Conservation (phyloP, 768 basidiomycete genomes). For the Boletus rex-veris region DNA sequence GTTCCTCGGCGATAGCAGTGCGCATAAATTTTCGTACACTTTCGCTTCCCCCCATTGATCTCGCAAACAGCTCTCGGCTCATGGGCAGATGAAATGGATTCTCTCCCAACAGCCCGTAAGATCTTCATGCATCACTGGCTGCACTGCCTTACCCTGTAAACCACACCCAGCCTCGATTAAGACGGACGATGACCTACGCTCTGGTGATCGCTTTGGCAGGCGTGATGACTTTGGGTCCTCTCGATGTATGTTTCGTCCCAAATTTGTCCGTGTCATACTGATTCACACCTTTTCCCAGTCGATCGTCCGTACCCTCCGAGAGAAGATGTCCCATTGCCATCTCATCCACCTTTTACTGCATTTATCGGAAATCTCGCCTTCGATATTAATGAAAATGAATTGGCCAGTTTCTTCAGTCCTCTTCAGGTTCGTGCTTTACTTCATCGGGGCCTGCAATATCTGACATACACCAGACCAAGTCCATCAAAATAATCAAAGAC, state of each 20-base stretch:
- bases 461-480: slow-evolving; percentile 53
- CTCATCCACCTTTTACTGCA: slow-evolving; percentile 92
- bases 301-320: slow-evolving; percentile 60
- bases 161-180: slow-evolving; percentile 58
- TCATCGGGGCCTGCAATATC: not conserved
- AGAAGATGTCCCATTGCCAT: slow-evolving; percentile 95
- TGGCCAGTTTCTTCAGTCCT: slow-evolving; percentile 75
- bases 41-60: slow-evolving; percentile 12
- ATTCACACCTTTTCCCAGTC: slow-evolving; percentile 33
- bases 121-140: slow-evolving; percentile 16
- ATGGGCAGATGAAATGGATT: slow-evolving; percentile 99
- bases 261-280: slow-evolving; percentile 2
- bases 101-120: slow-evolving; percentile 91
- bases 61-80: slow-evolving; percentile 68
- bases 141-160: slow-evolving; percentile 8
- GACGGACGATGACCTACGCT: slow-evolving; percentile 58
- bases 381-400: slow-evolving; percentile 80
- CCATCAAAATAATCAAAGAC: slow-evolving; percentile 90
- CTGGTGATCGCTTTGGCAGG: slow-evolving; percentile 53
- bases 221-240: slow-evolving; percentile 63
- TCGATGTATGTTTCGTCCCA: slow-evolving; percentile 47
- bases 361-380: slow-evolving; percentile 95
- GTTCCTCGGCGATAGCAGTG: slow-evolving; percentile 86
- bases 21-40: slow-evolving; percentile 31
- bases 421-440: slow-evolving; percentile 44